phyloP scores from a whole-genome alignment of 495 filamentous ascomycete genomes.

The Penicillium pancosmium region DNA sequence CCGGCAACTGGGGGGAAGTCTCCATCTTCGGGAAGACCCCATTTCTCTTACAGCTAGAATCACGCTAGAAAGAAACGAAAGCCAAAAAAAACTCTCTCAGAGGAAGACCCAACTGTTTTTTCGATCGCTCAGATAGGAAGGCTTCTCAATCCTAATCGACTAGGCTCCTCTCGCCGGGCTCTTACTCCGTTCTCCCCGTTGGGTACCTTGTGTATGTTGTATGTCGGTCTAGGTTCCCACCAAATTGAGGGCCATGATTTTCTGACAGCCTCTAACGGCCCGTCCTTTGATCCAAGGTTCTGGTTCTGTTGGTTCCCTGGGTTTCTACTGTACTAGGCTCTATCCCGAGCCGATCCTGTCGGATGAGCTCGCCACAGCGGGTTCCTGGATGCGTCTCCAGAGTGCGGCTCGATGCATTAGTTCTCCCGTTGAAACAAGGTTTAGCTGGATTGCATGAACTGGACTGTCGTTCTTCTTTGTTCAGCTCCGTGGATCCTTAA shows the following conservation, averaged over 20 bases:
- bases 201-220: not conserved
- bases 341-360: conserved; percentile 10
- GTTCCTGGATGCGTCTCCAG: conserved; percentile 31
- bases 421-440: conserved; percentile 26
- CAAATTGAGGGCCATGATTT: conserved; percentile 7
- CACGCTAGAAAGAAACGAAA: conserved; percentile 34
- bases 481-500: not conserved
- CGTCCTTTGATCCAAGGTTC: conserved; percentile 17
- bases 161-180: not conserved
- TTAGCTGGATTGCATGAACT: conserved; percentile 35
- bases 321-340: not conserved
- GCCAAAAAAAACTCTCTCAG: not conserved
- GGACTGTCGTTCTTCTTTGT: conserved; percentile 3
- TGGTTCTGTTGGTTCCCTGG: conserved; percentile 12
- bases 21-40: conserved; percentile 24
- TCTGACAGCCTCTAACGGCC: conserved; percentile 14
- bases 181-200: conserved; percentile 19
- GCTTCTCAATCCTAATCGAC: conserved; percentile 16
- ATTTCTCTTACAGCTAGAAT: conserved; percentile 35
- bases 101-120: not conserved
- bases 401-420: conserved; percentile 41
- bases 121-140: conserved; percentile 3
- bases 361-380: conserved; percentile 22
- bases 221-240: not conserved
- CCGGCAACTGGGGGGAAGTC: conserved; percentile 10